phyloP scores from a whole-genome alignment of 1,139 yeast species.

The Candida sp. region DNA sequence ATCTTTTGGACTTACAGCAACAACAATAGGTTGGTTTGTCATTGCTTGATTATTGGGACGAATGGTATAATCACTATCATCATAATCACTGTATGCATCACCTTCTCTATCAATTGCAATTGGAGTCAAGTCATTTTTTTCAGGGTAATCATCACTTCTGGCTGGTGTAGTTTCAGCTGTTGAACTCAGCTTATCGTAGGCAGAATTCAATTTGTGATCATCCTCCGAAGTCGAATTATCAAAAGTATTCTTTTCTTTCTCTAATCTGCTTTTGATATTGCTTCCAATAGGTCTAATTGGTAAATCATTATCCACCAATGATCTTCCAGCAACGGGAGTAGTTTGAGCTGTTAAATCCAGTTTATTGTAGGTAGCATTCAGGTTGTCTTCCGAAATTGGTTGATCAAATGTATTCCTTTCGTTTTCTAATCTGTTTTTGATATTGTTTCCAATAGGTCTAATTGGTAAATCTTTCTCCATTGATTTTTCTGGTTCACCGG shows the following conservation, averaged over 20 bases:
- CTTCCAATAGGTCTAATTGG: neutral
- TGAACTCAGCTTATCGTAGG: slow-evolving; percentile 7
- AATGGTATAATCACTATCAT: neutral
- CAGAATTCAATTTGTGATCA: neutral
- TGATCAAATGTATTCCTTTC: neutral
- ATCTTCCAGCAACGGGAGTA: neutral
- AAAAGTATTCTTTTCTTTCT: neutral
- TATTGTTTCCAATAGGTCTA: neutral
- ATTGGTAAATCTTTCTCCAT: neutral
- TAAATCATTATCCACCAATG: neutral
- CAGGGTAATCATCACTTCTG: slow-evolving; percentile 13
- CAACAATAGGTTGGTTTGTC: neutral
- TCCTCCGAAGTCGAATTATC: neutral
- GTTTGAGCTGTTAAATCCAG: neutral
- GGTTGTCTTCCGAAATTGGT: neutral
- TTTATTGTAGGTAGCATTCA: no score
- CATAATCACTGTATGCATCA: neutral
- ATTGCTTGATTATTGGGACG: neutral
- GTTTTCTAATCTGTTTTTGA: neutral
- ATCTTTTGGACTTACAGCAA: neutral
- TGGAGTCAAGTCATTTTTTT: neutral
- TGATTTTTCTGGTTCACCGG: neutral
- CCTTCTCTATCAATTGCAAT: neutral
- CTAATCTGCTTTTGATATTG: neutral
- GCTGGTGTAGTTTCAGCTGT: slow-evolving; percentile 33